Base-by-base conservation (phyloP, 1,284 basidiomycete species). In the Tilletia indica region DNA sequence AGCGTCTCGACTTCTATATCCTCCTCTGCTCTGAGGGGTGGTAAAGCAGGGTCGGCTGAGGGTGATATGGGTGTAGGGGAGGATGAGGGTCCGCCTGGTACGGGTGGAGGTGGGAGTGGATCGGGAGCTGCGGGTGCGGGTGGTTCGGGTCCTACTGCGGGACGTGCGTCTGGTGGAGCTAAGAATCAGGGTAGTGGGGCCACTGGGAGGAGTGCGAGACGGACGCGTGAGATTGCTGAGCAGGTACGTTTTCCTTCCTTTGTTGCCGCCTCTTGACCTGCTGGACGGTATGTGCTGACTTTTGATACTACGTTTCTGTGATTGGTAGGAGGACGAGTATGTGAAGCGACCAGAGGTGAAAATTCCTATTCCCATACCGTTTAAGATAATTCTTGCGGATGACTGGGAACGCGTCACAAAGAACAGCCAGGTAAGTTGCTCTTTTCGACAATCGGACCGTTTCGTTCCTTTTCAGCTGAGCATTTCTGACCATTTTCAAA, bases 391-490 rank as follows among this genome's bases (percentile, higher is more conserved):
- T 72, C 87, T 99, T 16, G 95, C 99, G 0, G 95, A 99, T 80
- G 97, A 99, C 80, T 99, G 82, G 96, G 96, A 99, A 86, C 90
- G 91, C 19, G 90, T 99, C 56, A 99, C 96, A 69, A 98, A 97
- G 87, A 93, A 95, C 92, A 93, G 88, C 16, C 42, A 68, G 45
- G 48, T 48, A 42, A 19, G 67, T 64, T 9, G 25, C 25, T 31
- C 25, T 31, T 31, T 31, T 31, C 25, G 25, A 31, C 2, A 31
- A 31, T 31, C 25, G 25, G n/a, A 31, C 25, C 25, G 25, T 31
- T 31, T 31, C 25, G 21, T 42, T 12, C 6, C 12, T 1, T 68
- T 68, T 14, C 21, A 49, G 19, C 19, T 54, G 21, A 34, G 39
- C 58, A 16, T 34, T 9, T 0, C 47, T 31, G 25, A 0, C 25